Evolutionary conservation across 2,329 filamentous ascomycete species (phyloP), one percentile per base, ranked within the genome.

Genomic region (Trichoderma afroharzianum): DNA sequence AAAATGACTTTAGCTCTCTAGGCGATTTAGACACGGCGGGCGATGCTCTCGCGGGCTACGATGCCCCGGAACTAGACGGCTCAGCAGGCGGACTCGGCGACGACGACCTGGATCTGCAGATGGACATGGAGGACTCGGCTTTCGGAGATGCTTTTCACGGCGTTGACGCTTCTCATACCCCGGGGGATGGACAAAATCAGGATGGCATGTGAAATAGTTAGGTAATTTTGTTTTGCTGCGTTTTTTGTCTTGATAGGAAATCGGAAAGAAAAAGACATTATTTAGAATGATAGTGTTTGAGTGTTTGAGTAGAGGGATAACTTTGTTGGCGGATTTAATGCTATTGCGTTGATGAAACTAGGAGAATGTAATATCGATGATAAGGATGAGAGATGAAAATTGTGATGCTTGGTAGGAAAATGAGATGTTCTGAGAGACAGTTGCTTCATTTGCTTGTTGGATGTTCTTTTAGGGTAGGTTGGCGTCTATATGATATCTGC

Each of bases 71-170:
- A 64, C 79, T 85, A 33, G 84, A 85, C 53, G 80, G 78, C 4
- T 79, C 77, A 1, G 82, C 79, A 2, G 84, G 82, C 4, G 85
- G 84, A 33, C 80, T 88, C 5, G 87, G 84, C 26, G 87, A 88
- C 50, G 88, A 88, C 55, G 88, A 87, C 9, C 80, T 88, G n/a
- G 86, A 88, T 78, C 80, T 91, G 66, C 85, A 87, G 75, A 87
- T 91, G 83, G 91, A 91, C 74, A 87, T 94, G 84, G 92, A 93
- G 61, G 92, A 94, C 77, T 93, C 91, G 43, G 93, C 92, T 1
- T 96, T 96, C 82, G 93, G 92, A 3, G 92, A 96, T 76, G 93
- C 93, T 0, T 93, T 95, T 81, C 92, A 94, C 76, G 88, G 87
- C 5, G 87, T 90, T 14, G 86, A 84, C 24, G 76, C 78, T 55